Conservation (phyloP, 208 protist species). For the Jaenimonas drosophilae region DNA sequence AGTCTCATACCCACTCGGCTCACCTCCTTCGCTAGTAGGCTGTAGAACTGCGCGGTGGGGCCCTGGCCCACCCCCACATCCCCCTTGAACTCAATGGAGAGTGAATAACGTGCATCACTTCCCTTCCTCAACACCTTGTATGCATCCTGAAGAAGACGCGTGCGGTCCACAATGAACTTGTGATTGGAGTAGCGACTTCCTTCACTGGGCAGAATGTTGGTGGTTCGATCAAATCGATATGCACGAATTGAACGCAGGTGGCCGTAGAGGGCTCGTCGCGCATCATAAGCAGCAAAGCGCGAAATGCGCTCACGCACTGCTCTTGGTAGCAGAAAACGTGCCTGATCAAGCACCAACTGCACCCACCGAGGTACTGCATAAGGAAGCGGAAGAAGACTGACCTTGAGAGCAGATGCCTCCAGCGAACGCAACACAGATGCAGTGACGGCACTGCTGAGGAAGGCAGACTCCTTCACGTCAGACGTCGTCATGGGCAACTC, state of each 20-base stretch:
- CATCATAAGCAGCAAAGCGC: slow-evolving; percentile 72
- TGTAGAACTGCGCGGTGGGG: slow-evolving; percentile 88
- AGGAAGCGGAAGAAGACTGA: slow-evolving; percentile 54
- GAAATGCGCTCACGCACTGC: slow-evolving; percentile 42
- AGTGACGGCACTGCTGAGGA: slow-evolving; percentile 42
- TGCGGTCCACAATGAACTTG: slow-evolving; percentile 72
- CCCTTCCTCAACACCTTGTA: slow-evolving; percentile 52
- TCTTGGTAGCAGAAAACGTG: slow-evolving; percentile 53
- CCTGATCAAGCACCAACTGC: slow-evolving; percentile 63
- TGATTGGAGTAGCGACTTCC: slow-evolving; percentile 66
- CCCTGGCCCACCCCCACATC: slow-evolving; percentile 85
- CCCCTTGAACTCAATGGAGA: slow-evolving; percentile 84
- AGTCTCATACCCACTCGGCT: slow-evolving; percentile 22
- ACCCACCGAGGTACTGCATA: slow-evolving; percentile 78
- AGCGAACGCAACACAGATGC: slow-evolving; percentile 43
- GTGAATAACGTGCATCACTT: slow-evolving; percentile 50
- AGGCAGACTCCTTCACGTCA: too few species aligned
- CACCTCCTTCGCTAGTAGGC: slow-evolving; percentile 53
- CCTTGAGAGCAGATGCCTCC: slow-evolving; percentile 66
- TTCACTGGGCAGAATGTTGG: slow-evolving; percentile 39
- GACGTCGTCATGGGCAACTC: too few species aligned
- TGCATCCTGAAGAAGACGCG: slow-evolving; percentile 45
- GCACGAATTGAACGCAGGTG: slow-evolving; percentile 48
- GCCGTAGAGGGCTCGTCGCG: slow-evolving; percentile 47
- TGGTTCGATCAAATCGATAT: slow-evolving; percentile 24